These are phyloP conservation scores for Castanopsis chinensis DNA, from an alignment of 306 rosid genomes.

Conservation along the genomic window DNA sequence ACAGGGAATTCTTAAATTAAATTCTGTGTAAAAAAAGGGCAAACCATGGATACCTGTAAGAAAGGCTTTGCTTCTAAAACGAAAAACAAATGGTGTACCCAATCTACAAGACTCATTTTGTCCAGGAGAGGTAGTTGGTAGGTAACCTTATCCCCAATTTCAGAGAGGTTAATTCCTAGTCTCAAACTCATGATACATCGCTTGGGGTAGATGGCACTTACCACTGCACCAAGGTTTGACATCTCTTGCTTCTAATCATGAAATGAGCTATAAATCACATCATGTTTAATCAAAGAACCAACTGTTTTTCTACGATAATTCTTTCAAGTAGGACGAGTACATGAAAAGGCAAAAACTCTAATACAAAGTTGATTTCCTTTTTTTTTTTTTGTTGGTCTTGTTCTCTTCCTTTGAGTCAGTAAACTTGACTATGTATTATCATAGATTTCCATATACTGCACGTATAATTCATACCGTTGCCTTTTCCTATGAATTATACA, in stretches of 20 bases:
- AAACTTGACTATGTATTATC: neutral
- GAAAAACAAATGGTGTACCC: no score
- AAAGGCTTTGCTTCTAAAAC: no score
- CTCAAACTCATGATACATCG: no score
- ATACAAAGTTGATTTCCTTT: neutral
- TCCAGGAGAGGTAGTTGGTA: no score
- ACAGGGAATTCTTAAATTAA: neutral
- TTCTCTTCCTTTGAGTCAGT: neutral
- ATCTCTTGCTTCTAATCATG: neutral
- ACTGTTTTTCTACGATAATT: neutral
- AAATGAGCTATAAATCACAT: neutral
- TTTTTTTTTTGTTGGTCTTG: neutral
- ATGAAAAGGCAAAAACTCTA: neutral
- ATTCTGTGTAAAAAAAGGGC: neutral
- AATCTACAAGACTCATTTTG: no score
- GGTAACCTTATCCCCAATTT: no score
- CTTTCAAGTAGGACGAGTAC: neutral
- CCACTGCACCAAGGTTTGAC: no score
- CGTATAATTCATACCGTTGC: neutral
- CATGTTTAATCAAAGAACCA: neutral
- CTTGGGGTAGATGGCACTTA: no score
- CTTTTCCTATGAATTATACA: neutral
- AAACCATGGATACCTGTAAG: no score
- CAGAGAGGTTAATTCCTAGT: no score
- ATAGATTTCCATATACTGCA: neutral